These are phyloP conservation scores for Pythium insidiosum DNA, from an alignment of 352 stramenopile species.

Conservation along the genomic window DNA sequence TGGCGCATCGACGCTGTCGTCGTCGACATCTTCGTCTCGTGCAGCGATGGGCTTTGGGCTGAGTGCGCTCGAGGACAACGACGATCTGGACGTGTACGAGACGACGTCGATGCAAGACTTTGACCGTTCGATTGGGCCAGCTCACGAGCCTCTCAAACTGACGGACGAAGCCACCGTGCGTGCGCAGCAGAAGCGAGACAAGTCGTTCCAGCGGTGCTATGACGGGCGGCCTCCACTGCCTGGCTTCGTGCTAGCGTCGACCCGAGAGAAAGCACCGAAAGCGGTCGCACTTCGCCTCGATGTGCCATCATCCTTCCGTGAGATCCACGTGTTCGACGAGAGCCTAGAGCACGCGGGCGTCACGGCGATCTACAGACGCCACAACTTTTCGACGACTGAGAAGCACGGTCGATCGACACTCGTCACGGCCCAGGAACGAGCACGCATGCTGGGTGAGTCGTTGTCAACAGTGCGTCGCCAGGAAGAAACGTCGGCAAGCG, in stretches of 20 bases:
- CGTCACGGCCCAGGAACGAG: slow-evolving; percentile 47
- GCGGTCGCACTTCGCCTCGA: slow-evolving; percentile 25
- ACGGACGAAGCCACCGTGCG: slow-evolving; percentile 13
- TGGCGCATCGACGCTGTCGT: not conserved
- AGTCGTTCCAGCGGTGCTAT: slow-evolving; percentile 22
- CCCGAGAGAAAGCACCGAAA: slow-evolving; percentile 36
- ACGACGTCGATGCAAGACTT: slow-evolving; percentile 56
- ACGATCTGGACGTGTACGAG: slow-evolving; percentile 80
- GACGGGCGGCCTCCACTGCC: slow-evolving; percentile 50
- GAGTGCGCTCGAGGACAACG: slow-evolving; percentile 74
- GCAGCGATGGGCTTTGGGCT: slow-evolving; percentile 49
- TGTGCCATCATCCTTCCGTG: slow-evolving; percentile 45
- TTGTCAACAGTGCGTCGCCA: not conserved
- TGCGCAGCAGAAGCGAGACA: slow-evolving; percentile 20
- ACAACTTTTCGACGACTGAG: slow-evolving; percentile 45
- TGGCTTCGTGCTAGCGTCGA: slow-evolving; percentile 39
- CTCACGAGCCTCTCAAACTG: slow-evolving; percentile 3
- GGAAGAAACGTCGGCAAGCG: not conserved
- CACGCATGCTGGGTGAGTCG: slow-evolving; percentile 29
- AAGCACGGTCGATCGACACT: slow-evolving; percentile 19
- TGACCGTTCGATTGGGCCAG: slow-evolving; percentile 43
- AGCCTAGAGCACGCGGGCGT: slow-evolving; percentile 12
- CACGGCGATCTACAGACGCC: slow-evolving; percentile 37
- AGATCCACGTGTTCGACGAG: slow-evolving; percentile 37
- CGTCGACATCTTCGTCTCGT: slow-evolving; percentile 20